Evolutionary conservation across 179 eudicot species (phyloP).

Genomic region (Heliamphora pulchella): DNA sequence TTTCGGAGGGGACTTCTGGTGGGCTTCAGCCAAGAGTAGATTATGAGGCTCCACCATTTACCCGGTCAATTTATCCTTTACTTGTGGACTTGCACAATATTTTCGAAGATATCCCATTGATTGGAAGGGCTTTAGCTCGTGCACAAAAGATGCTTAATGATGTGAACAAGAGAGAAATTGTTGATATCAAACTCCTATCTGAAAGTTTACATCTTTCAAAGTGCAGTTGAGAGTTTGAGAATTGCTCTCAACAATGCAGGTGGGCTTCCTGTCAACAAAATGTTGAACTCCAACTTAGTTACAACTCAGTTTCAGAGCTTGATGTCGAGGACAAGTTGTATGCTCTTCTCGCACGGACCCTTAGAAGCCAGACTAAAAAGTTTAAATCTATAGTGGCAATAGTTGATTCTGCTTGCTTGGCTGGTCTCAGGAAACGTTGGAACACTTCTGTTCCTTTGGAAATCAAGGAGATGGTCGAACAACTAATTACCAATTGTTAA

Average conservation of each 20-base stretch:
- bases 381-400: constrained; percentile 58
- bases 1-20: constrained; percentile 15
- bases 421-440: constrained; percentile 64
- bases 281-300: constrained; percentile 21
- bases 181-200: constrained; percentile 40
- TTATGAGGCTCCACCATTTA: constrained; percentile 62
- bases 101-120: constrained; percentile 55
- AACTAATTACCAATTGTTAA: constrained; percentile 33
- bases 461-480: constrained; percentile 37
- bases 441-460: constrained; percentile 45
- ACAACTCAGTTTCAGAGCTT: constrained; percentile 39
- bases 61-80: constrained; percentile 52
- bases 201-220: constrained; percentile 57
- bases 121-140: constrained; percentile 50
- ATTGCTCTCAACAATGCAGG: constrained; percentile 58
- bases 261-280: constrained; percentile 26
- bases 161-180: constrained; percentile 41
- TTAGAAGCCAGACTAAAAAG: constrained; percentile 48
- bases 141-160: constrained; percentile 65
- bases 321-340: constrained; percentile 50
- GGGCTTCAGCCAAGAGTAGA: constrained; percentile 29
- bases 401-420: constrained; percentile 56
- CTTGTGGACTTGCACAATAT: constrained; percentile 55
- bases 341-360: constrained; percentile 63
- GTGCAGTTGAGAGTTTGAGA: constrained; percentile 72